Base-by-base conservation (phyloP, 2,329 filamentous ascomycete genomes). In the Calonectria montana region DNA sequence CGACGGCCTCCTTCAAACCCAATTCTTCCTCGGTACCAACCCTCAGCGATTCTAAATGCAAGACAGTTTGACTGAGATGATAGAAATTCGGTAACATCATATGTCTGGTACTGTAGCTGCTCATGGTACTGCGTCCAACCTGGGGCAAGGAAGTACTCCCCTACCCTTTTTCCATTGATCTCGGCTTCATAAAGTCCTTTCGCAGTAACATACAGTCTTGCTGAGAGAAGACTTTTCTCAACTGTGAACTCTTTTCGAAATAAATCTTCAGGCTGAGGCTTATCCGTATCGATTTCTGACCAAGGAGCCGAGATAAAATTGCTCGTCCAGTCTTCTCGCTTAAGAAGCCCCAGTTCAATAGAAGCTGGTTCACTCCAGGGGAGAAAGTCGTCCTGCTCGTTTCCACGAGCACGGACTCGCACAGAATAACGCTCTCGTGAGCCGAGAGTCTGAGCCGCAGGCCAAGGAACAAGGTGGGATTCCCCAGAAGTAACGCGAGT, bases 51-150 rank as follows among this genome's bases (percentile, higher is more conserved):
- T 9, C 72, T 73, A 0, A 78, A 59, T 1, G 75, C 77, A 0
- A 79, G 9, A 7, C 77, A 79, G 13, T 76, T 77, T 0, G 74
- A 10, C 0, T 48, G 21, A 0, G 43, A 35, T 2, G 59, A 64
- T 0, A 90, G 68, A 0, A 87, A 79, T 0, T 80, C 70, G 0
- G 82, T 84, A 1, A 90, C 85, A 73, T 91, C 88, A 68, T 86
- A 88, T 0, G 85, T 87, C 70, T 90, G 84, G 68, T 90, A 91
- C 0, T 83, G 80, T 15, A 87, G 81, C 4, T 87, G 82, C 47
- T 85, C 80, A 0, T 84, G 79, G 71, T 90, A 91, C 10, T 83
- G 83, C 41, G 85, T 85, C 86, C 87, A 90, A 0, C 88, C 87
- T 0, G 88, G 88, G 37, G 87, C 85, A 48, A 88, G 81, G 16